Percentiles rank a stretch among this genome's conserved stretches.
Evolutionary conservation across 257 asterid species (phyloP).

Genomic region (Penstemon barbatus): DNA sequence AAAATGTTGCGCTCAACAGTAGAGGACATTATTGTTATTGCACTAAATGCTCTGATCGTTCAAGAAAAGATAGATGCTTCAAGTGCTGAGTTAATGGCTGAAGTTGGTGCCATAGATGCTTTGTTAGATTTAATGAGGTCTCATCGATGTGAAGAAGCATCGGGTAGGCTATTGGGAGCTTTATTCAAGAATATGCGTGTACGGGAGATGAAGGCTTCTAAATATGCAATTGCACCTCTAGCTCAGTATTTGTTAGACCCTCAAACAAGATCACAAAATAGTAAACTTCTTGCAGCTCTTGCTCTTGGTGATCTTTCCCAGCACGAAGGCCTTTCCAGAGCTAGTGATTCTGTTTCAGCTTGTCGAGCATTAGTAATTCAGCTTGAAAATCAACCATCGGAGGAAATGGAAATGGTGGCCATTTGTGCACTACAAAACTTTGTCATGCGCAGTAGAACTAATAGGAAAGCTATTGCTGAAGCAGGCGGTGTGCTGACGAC

Average conservation of each 20-base stretch:
- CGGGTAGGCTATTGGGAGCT: conserved; percentile 72
- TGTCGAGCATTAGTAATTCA: conserved; percentile 69
- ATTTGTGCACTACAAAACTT: conserved; percentile 82
- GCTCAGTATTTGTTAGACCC: conserved; percentile 88
- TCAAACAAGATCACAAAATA: conserved; percentile 66
- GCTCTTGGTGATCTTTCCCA: conserved; percentile 90
- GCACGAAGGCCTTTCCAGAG: conserved; percentile 82
- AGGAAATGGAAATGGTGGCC: conserved; percentile 76
- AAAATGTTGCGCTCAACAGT: conserved; percentile 61
- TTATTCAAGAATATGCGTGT: conserved; percentile 59
- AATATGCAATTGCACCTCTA: conserved; percentile 80
- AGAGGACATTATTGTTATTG: conserved; percentile 53
- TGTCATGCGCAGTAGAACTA: conserved; percentile 80
- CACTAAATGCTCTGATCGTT: conserved; percentile 66
- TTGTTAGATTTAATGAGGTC: conserved; percentile 78
- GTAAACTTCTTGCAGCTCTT: conserved; percentile 78
- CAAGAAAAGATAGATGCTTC: conserved; percentile 67
- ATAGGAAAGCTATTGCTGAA: conserved; percentile 85
- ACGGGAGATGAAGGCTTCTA: conserved; percentile 75
- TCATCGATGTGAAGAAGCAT: conserved; percentile 73
- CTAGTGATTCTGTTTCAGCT: conserved; percentile 73
- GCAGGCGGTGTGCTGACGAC: conserved; percentile 76
- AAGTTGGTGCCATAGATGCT: conserved; percentile 83
- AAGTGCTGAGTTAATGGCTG: conserved; percentile 68
- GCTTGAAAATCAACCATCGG: conserved; percentile 74